Base-by-base conservation (phyloP, 371 early-diverging fungal species). In the Mucor ambiguus region DNA sequence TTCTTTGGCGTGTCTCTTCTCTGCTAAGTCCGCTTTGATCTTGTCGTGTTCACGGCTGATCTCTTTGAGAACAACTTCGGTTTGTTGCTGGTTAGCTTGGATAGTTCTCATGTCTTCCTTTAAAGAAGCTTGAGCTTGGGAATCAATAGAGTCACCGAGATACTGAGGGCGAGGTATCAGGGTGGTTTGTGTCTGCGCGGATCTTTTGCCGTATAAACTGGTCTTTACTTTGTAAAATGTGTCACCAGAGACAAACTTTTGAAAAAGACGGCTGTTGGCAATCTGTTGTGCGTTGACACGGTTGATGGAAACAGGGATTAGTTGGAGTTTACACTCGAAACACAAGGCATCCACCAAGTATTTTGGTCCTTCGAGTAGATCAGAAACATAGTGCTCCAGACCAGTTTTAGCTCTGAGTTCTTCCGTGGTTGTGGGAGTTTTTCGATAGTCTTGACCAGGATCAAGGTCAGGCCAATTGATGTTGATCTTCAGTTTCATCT, bases 361-460 rank as follows among this genome's bases (percentile, higher is more conserved):
- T 0, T 79, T 75, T 4, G 95, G 94, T 0, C 90, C 95, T 22
- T 91, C 90, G n/a, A 98, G 57, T 16, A 90, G 80, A 65, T 95
- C 91, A 26, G 87, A 69, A 18, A 89, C 68, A 66, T 87, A 93
- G 52, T 91, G 84, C 26, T 91, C 91, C 73, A 98, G 89, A 3
- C 92, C 93, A 58, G 81, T 78, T 8, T 24, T 64, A 8, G 65
- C 46, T 9, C 54, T 66, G 24, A 79, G 72, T 41, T 80, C 72
- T 24, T 77, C 76, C 10, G 64, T 43, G 1, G 85, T 57, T 20
- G 84, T 66, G 5, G 87, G 90, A 1, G 84, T 63, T 1, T 35
- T 55, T 2, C 33, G 38, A 55, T 85, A 84, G 2, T 70, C 60
- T 16, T 77, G 65, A 9, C 84, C 57, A 16, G 70, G 56, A 26